Base-by-base conservation (phyloP, 208 protist species). In the Trypanosoma caninum region DNA sequence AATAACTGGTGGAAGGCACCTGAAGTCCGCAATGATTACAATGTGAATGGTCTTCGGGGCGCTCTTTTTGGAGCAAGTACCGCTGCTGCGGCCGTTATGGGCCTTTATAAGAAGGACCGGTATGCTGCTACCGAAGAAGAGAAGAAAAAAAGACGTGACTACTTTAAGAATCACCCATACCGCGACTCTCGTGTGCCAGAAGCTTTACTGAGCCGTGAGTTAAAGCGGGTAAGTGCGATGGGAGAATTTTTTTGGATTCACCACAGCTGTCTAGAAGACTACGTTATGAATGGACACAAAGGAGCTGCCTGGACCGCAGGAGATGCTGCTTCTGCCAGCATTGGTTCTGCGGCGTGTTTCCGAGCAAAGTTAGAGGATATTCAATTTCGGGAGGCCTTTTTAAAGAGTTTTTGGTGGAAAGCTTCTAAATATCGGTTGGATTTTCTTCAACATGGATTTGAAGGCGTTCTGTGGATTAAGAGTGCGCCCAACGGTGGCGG, bases 1-100 rank as follows among this genome's bases (percentile, higher is more conserved):
- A 51, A 10, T 31, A 76, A 76, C 48, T 76, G 71, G 71, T 76
- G 71, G 71, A 76, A 69, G 51, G 18, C 71, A 20, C 65, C 53
- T 47, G 71, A 74, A 34, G 64, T 69, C 3, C 50, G 52, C 22
- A 69, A 50, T 38, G 71, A 76, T 42, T 73, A 55, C 27, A 57
- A 66, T 41, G 22, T 47, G 20, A 31, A 56, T 56, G 65, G 57
- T 27, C 22, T 25, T 41, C 1, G 20, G 10, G 52, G 55, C 16
- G 45, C 37, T 50, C 25, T 72, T 4, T 5, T 72, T 41, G 35
- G 48, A 3, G 45, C 56, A 50, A 58, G 46, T 18, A 72, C 65
- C 2, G 55, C 55, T 5, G 45, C 33, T 18, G 65, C 57, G 41
- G 65, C 65, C n/a, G 57, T 46, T 18, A 56, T 72, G 46, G 65